Evolutionary conservation across 1,284 basidiomycete species (phyloP).

Genomic region (Athelia psychrophila): DNA sequence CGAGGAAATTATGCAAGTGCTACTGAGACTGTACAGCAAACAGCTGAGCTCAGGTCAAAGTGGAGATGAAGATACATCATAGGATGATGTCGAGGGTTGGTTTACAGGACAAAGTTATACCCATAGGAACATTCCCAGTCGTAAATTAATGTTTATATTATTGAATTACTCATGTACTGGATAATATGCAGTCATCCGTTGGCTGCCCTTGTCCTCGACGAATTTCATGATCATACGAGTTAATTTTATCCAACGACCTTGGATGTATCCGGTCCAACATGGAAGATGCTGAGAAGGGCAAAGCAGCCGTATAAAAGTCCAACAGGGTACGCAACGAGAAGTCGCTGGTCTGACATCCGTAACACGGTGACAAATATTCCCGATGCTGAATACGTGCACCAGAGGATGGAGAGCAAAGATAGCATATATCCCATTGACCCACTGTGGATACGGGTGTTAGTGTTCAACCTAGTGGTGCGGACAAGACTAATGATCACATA

Average conservation of each 20-base stretch:
- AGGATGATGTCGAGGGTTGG: neutral
- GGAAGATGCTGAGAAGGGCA: constrained; percentile 84
- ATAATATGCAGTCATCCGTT: too few species aligned
- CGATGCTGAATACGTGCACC: constrained; percentile 95
- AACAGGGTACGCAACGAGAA: constrained; percentile 93
- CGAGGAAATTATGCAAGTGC: constrained; percentile 82
- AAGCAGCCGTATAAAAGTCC: constrained; percentile 92
- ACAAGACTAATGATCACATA: constrained; percentile 41
- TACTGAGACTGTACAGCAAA: constrained; percentile 78
- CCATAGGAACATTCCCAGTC: too few species aligned
- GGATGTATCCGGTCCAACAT: constrained; percentile 25
- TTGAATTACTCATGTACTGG: too few species aligned
- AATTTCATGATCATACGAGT: too few species aligned
- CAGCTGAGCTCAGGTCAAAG: constrained; percentile 47
- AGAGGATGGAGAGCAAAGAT: constrained; percentile 78
- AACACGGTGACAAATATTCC: constrained; percentile 93
- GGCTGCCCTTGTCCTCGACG: too few species aligned
- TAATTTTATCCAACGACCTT: too few species aligned
- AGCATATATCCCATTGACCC: constrained; percentile 82
- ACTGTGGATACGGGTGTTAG: constrained; percentile 35
- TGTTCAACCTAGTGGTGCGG: constrained; percentile 10
- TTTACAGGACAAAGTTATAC: neutral
- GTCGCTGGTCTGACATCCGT: constrained; percentile 89
- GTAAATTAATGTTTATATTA: too few species aligned
- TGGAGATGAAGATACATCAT: constrained; percentile 12